Conservation (phyloP, 2,329 filamentous ascomycete species). For the Emmonsiellopsis sp. region DNA sequence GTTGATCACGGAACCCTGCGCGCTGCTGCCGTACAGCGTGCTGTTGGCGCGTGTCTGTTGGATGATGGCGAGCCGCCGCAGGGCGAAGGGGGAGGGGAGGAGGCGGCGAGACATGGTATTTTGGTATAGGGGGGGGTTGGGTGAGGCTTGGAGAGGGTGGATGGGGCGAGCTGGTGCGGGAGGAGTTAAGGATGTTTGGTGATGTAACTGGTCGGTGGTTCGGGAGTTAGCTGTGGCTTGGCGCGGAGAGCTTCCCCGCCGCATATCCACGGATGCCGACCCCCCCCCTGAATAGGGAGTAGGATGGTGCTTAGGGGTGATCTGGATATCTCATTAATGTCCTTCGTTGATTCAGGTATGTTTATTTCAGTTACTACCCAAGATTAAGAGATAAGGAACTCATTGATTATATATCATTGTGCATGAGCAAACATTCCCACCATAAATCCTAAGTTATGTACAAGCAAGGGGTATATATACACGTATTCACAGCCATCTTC, state of each 20-base stretch:
- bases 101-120: slow-evolving; percentile 23
- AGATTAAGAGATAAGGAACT: too few species aligned
- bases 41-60: slow-evolving; percentile 20
- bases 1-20: slow-evolving; percentile 43
- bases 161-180: background rate
- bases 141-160: background rate
- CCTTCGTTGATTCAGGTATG: too few species aligned
- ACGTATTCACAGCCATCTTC: background rate
- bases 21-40: slow-evolving; percentile 22
- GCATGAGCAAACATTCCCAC: too few species aligned
- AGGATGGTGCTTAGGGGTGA: too few species aligned
- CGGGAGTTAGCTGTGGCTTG: background rate
- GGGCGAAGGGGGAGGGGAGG: slow-evolving; percentile 12
- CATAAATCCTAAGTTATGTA: background rate
- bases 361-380: too few species aligned
- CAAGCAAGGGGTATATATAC: background rate
- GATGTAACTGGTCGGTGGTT: background rate
- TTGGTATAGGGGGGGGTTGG: background rate
- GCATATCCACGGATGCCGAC: too few species aligned
- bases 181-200: background rate
- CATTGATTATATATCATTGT: too few species aligned
- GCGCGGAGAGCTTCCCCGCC: too few species aligned
- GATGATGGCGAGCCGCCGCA: slow-evolving; percentile 14
- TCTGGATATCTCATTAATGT: too few species aligned
- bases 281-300: too few species aligned